Conservation (phyloP, 176 grass and related monocot species). For the Chrysopogon serrulatus region DNA sequence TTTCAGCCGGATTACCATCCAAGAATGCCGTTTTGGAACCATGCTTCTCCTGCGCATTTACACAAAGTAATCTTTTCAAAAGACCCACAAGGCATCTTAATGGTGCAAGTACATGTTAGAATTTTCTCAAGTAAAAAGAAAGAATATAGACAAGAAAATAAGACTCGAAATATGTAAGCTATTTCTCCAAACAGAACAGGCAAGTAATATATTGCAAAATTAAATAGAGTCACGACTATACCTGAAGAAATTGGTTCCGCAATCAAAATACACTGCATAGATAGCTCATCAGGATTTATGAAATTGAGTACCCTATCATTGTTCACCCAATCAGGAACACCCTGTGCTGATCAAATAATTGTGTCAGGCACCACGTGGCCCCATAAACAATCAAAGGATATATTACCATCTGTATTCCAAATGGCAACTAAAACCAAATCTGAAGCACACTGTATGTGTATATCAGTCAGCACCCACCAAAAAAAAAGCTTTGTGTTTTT, state of each 20-base stretch:
- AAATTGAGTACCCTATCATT: slow-evolving; percentile 98
- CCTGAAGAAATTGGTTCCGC: slow-evolving; percentile 98
- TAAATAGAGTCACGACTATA: slow-evolving; percentile 13
- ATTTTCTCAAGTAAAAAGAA: slow-evolving; percentile 11
- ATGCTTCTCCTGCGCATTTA: slow-evolving; percentile 78
- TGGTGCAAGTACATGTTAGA: not conserved
- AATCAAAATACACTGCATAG: slow-evolving; percentile 99
- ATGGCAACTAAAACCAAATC: not conserved
- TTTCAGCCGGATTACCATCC: slow-evolving; percentile 96
- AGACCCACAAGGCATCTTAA: not conserved
- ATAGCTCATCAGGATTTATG: slow-evolving; percentile 98
- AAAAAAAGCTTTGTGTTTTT: not conserved
- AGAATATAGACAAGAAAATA: slow-evolving; percentile 17
- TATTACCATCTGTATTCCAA: slow-evolving; percentile 7
- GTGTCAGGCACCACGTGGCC: slow-evolving; percentile 36
- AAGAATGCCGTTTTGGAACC: slow-evolving; percentile 99
- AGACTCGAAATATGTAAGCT: not conserved
- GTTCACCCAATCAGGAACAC: slow-evolving; percentile 84
- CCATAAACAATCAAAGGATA: slow-evolving; percentile 12
- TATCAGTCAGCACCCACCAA: not conserved
- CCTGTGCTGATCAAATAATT: slow-evolving; percentile 68
- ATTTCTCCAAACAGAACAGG: slow-evolving; percentile 16
- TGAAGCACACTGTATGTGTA: not conserved
- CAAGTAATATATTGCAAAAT: slow-evolving; percentile 4
- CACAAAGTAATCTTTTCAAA: slow-evolving; percentile 7